Conservation (phyloP, 129 eudicot genomes). For the Lactuca saligna region DNA sequence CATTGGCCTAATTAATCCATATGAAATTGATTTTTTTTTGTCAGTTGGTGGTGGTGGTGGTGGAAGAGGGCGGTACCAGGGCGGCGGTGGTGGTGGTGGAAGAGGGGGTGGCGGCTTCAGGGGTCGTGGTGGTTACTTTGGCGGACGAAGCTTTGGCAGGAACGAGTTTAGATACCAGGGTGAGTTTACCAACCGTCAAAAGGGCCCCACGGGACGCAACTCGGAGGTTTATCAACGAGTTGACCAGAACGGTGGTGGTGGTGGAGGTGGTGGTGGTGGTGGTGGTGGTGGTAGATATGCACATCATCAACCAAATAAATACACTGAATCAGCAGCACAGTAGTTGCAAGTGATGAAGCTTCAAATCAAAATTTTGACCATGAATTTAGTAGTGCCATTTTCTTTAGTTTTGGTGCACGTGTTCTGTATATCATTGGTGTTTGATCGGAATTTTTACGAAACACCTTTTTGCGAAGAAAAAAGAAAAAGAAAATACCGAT, state of each 20-base stretch:
- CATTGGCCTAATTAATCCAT: background rate
- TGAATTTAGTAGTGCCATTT: slow-evolving; percentile 9
- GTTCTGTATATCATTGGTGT: slow-evolving; percentile 22
- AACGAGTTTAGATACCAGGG: slow-evolving; percentile 49
- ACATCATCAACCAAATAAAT: slow-evolving; percentile 43
- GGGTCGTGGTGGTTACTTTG: slow-evolving; percentile 55
- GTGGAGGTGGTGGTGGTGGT: slow-evolving; percentile 23
- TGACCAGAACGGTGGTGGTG: slow-evolving; percentile 39
- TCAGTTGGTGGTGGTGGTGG: slow-evolving; percentile 50
- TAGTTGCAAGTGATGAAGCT: slow-evolving; percentile 10
- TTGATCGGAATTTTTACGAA: slow-evolving; percentile 20
- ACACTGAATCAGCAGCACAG: slow-evolving; percentile 15
- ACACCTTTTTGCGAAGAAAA: slow-evolving; percentile 12
- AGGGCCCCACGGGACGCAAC: slow-evolving; percentile 42
- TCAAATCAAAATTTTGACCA: slow-evolving; percentile 38
- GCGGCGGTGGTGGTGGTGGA: slow-evolving; percentile 48
- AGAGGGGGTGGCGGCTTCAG: slow-evolving; percentile 59
- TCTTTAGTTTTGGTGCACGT: background rate
- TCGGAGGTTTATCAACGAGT: slow-evolving; percentile 50
- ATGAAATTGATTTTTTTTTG: slow-evolving; percentile 3
- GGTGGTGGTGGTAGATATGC: slow-evolving; percentile 22
- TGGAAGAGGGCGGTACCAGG: slow-evolving; percentile 58
- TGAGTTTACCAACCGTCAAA: slow-evolving; percentile 38
- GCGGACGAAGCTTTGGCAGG: slow-evolving; percentile 60
- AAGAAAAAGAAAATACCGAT: too few relatives aligned